Percentiles rank a stretch among this genome's conserved stretches.
Evolutionary conservation across 768 basidiomycete species (phyloP).

Genomic region (Tylopilus sp.): DNA sequence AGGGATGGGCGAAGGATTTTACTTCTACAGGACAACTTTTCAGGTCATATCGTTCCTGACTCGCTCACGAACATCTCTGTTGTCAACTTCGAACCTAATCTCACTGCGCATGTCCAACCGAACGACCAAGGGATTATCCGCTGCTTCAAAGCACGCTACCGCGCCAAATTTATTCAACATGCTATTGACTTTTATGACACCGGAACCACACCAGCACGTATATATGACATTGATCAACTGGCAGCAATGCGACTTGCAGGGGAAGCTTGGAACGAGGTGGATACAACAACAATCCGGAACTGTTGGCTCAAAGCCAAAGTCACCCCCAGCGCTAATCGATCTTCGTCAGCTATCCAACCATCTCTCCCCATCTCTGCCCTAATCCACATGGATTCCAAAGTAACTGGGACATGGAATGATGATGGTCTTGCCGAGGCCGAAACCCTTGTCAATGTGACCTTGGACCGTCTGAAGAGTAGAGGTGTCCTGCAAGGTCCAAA

Average conservation of each 20-base stretch:
- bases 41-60: constrained; percentile 26
- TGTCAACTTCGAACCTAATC: too few relatives aligned
- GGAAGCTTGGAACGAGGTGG: not conserved
- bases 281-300: not conserved
- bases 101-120: constrained; percentile 36
- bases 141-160: too few relatives aligned
- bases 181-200: not conserved
- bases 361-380: not conserved
- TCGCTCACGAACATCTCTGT: constrained; percentile 23
- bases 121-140: constrained; percentile 20
- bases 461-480: not conserved
- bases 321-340: not conserved
- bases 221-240: not conserved
- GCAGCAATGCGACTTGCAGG: not conserved
- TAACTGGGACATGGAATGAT: too few relatives aligned
- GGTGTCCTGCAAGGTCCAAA: not conserved
- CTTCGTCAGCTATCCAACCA: not conserved
- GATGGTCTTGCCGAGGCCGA: too few relatives aligned
- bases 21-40: too few relatives aligned
- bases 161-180: not conserved
- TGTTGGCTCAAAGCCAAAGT: not conserved
- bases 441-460: not conserved
- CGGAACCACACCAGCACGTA: not conserved
- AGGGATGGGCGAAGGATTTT: not conserved
- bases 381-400: too few relatives aligned